Conservation (phyloP, 805 yeast species). For the Kodamaea nitidulidarum region DNA sequence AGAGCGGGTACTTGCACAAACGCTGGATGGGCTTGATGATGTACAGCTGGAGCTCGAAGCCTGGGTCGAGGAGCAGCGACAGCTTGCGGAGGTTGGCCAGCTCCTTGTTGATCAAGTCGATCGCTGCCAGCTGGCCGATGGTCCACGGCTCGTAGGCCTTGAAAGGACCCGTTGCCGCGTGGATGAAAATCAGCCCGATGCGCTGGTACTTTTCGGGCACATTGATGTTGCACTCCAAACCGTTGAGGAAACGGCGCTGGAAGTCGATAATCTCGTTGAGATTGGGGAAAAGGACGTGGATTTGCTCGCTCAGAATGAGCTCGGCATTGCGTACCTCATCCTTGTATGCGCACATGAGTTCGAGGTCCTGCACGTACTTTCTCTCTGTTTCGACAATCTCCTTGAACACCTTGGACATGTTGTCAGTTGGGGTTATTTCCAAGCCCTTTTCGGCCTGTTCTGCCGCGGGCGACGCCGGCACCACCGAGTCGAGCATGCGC, state of each 20-base stretch:
- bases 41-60: conserved; percentile 84
- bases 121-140: conserved; percentile 80
- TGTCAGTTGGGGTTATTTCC: conserved; percentile 39
- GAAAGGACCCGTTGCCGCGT: conserved; percentile 75
- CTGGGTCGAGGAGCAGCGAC: conserved; percentile 66
- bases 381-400: conserved; percentile 90
- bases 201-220: conserved; percentile 75
- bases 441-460: conserved; percentile 2
- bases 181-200: conserved; percentile 83
- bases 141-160: conserved; percentile 93
- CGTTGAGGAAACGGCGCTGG: conserved; percentile 83
- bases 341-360: conserved; percentile 63
- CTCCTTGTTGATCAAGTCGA: conserved; percentile 70
- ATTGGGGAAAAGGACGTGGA: conserved; percentile 82
- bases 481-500: conserved; percentile 37
- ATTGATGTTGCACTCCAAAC: conserved; percentile 80
- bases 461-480: conserved; percentile 7
- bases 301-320: conserved; percentile 69
- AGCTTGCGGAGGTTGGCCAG: conserved; percentile 51
- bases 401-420: conserved; percentile 71
- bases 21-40: conserved; percentile 94
- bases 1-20: conserved; percentile 88
- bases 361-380: conserved; percentile 88
- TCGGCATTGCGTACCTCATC: conserved; percentile 63
- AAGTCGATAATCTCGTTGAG: conserved; percentile 80